Evolutionary conservation across 805 yeast genomes (phyloP), one percentile per base, ranked within the genome.

Genomic region (Candida suzukii): DNA sequence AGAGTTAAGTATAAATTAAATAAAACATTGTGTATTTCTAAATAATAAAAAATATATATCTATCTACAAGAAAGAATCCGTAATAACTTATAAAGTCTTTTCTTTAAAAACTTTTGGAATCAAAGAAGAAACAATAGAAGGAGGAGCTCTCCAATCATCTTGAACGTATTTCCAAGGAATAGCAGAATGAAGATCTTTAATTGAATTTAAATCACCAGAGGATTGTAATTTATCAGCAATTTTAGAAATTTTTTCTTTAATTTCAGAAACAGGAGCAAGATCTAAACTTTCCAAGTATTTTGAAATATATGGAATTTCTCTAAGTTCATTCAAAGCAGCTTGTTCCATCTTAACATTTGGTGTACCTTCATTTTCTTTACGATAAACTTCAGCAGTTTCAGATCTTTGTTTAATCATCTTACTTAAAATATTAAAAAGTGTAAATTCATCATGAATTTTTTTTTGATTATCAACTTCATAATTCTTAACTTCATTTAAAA

Each of bases 341-440:
- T 62, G 63, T 22, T 58, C 58, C 39, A 68, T 68, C 45, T 68
- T 56, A 44, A 69, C 74, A n/a, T n/a, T n/a, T n/a, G n/a, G n/a
- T n/a, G 64, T 63, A 5, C n/a, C 32, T 20, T 70, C 53, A 16
- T 67, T 62, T 30, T 62, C 67, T 35, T 61, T 57, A 38, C 56
- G 41, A 46, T 66, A 70, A 41, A 63, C 64, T 7, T 46, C 52
- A 16, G 69, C 68, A 4, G 72, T 59, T 12, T 58, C 58, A 25
- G 50, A 47, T 47, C 76, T 58, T 44, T 70, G 70, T 40, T 64
- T 67, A 40, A 61, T 53, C 66, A 70, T 60, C 41, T 67, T 67
- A 27, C 44, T 37, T 12, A 63, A 46, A 35, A 63, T 50, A 41
- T 63, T 66, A 38, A 54, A 60, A 29, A 64, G 42, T 28, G 51